These are phyloP conservation scores for Globisporangium rhizosaccharum DNA, from an alignment of 352 stramenopile genomes.

Conservation along the genomic window DNA sequence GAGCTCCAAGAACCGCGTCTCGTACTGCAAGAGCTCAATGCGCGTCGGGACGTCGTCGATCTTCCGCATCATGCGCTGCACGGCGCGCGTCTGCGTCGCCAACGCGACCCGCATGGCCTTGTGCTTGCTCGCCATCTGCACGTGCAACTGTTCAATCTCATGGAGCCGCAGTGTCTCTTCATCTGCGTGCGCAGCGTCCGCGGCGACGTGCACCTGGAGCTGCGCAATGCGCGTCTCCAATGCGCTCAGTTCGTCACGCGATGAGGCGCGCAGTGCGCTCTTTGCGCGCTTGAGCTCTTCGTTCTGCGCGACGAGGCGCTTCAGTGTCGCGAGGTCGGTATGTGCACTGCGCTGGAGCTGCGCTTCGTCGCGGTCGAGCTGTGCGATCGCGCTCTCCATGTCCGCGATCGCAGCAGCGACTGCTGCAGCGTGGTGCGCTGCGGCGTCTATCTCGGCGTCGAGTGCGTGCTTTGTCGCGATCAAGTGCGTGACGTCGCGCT, in stretches of 20 bases:
- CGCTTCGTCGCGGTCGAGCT: conserved; percentile 30
- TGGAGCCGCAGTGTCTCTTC: conserved; percentile 36
- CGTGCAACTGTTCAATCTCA: conserved; percentile 66
- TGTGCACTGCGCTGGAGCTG: conserved; percentile 20
- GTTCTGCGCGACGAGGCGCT: conserved; percentile 38
- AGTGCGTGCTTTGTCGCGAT: conserved; percentile 43
- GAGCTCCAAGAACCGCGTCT: conserved; percentile 85
- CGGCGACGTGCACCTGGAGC: conserved; percentile 27
- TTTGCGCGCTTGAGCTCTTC: conserved; percentile 52
- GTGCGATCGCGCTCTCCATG: conserved; percentile 33
- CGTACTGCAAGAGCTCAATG: conserved; percentile 88
- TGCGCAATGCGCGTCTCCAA: conserved; percentile 36
- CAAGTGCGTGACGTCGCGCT: conserved; percentile 29
- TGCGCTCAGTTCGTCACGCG: conserved; percentile 30
- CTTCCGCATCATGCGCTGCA: conserved; percentile 55
- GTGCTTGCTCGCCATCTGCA: conserved; percentile 58
- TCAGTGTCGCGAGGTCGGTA: conserved; percentile 22
- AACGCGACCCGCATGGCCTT: conserved; percentile 59
- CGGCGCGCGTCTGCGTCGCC: conserved; percentile 44
- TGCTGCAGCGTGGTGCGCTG: conserved; percentile 16
- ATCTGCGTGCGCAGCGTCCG: conserved; percentile 32
- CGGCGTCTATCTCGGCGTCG: conserved; percentile 23
- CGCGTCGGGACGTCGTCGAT: conserved; percentile 84
- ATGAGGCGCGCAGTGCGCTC: conserved; percentile 36
- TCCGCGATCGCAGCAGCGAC: conserved; percentile 25